These are phyloP conservation scores for Nannochloris sp. DNA, from an alignment of 139 green algal genomes.

Conservation along the genomic window DNA sequence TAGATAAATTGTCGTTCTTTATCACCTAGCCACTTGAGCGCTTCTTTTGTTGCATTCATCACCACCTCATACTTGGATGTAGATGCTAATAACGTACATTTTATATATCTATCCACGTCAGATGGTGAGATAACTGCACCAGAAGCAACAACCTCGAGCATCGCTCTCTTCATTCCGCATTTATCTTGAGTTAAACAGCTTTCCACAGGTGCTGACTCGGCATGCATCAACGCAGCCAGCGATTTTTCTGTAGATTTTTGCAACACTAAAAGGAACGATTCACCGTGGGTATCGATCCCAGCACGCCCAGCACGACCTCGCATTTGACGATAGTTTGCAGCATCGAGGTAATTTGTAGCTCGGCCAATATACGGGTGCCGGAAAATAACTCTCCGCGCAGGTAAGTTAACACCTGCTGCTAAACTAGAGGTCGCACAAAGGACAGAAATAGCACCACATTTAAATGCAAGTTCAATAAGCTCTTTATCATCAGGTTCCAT, in stretches of 20 bases:
- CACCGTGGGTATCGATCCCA: slow-evolving; percentile 39
- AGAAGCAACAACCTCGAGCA: slow-evolving; percentile 70
- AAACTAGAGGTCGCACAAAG: slow-evolving; percentile 90
- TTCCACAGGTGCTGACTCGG: slow-evolving; percentile 30
- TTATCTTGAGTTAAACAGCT: slow-evolving; percentile 59
- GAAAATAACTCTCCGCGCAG: slow-evolving; percentile 82
- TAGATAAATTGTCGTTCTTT: slow-evolving; percentile 27
- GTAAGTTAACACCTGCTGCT: slow-evolving; percentile 85
- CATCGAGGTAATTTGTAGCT: slow-evolving; percentile 34
- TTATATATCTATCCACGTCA: slow-evolving; percentile 66
- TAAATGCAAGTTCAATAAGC: slow-evolving; percentile 76
- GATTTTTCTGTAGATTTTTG: slow-evolving; percentile 7
- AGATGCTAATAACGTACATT: slow-evolving; percentile 64
- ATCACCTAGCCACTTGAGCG: slow-evolving; percentile 59
- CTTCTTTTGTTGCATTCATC: slow-evolving; percentile 25
- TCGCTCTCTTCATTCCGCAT: slow-evolving; percentile 66
- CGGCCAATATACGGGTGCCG: slow-evolving; percentile 33
- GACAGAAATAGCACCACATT: slow-evolving; percentile 66
- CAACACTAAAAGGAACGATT: slow-evolving; percentile 43
- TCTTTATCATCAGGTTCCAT: slow-evolving; percentile 51
- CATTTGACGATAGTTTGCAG: slow-evolving; percentile 66
- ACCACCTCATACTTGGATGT: slow-evolving; percentile 39
- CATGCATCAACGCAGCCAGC: slow-evolving; percentile 36
- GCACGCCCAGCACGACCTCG: slow-evolving; percentile 50
- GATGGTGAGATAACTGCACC: slow-evolving; percentile 42